Evolutionary conservation across 805 yeast genomes (phyloP), one percentile per base, ranked within the genome.

Genomic region (Nakazawaea holstii): DNA sequence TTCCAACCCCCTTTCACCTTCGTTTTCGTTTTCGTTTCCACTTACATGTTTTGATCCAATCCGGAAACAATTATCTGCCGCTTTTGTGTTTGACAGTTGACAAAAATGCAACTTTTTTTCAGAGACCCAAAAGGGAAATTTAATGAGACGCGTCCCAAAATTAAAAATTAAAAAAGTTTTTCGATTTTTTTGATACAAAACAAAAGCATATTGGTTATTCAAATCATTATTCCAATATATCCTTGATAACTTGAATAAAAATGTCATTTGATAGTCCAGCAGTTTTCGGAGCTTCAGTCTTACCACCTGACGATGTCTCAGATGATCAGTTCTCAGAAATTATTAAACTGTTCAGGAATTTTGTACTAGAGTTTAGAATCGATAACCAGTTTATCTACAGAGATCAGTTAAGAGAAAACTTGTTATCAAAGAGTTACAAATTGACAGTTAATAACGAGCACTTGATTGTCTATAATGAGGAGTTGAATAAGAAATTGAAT

Each of bases 341-440:
- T 57, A 76, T 81, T 58, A 81, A 80, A 55, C 86, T 90, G 2
- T 91, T 92, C 72, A 80, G 84, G 54, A 74, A 79, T 55, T 94
- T 94, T 65, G 77, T 94, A 36, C 70, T 89, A 46, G 96, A 90
- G 62, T 94, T 89, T 66, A 78, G 96, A 66, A 75, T 88, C 51
- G 85, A 87, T 59, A 79, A 87, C 49, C 84, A 81, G 61, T 94
- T 87, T 64, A 72, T 90, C 35, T 92, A 92, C 70, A 75, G 95
- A 72, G 97, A 91, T 58, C 96, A 91, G 62, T 72, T 94, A 47
- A 74, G 97, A 55, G 96, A 89, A 58, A 89, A 91, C 64, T 69
- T 95, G 41, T 71, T 92, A 43, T 83, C 88, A 53, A 83, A 83
- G 48, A 80, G 83, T 57, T 91, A 80, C 66, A 77, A 74, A 36